These are phyloP conservation scores for Dicorynia guianensis DNA, from an alignment of 306 rosid species.

Conservation along the genomic window DNA sequence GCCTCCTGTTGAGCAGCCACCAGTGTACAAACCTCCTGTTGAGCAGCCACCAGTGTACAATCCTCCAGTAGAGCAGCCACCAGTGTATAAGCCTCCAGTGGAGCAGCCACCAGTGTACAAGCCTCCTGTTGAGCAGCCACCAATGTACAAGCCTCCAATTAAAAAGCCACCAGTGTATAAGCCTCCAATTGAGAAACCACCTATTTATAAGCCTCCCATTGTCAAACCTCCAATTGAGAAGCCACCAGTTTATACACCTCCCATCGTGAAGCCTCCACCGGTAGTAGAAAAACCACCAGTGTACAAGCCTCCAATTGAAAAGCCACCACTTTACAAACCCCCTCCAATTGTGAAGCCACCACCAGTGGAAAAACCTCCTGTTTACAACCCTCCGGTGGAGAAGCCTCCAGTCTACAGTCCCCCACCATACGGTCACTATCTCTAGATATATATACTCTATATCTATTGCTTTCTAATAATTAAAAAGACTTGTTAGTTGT, in stretches of 20 bases:
- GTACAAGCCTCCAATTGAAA: constrained; percentile 16
- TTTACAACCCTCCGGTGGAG: background rate
- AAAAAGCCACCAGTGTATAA: constrained; percentile 18
- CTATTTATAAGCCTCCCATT: constrained; percentile 32
- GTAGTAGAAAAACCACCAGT: constrained; percentile 10
- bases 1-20: too few species aligned
- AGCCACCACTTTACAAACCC: background rate
- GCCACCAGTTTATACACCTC: constrained; percentile 7
- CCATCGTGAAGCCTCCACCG: background rate
- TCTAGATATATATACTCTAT: too few species aligned
- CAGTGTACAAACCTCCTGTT: too few species aligned
- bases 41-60: too few species aligned
- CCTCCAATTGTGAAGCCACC: constrained; percentile 4
- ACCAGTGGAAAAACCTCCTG: background rate
- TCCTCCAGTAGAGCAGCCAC: too few species aligned
- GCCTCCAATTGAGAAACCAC: constrained; percentile 34
- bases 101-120: constrained; percentile 13
- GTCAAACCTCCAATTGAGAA: constrained; percentile 10
- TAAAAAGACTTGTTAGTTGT: too few species aligned
- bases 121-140: background rate
- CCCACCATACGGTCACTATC: too few species aligned
- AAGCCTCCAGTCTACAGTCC: background rate
- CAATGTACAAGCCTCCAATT: background rate
- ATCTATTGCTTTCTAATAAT: too few species aligned
- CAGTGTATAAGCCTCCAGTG: background rate